Percentiles rank a stretch among this genome's conserved stretches.
phyloP scores from a whole-genome alignment of 1,139 yeast species.

The Kodamaea sp. region DNA sequence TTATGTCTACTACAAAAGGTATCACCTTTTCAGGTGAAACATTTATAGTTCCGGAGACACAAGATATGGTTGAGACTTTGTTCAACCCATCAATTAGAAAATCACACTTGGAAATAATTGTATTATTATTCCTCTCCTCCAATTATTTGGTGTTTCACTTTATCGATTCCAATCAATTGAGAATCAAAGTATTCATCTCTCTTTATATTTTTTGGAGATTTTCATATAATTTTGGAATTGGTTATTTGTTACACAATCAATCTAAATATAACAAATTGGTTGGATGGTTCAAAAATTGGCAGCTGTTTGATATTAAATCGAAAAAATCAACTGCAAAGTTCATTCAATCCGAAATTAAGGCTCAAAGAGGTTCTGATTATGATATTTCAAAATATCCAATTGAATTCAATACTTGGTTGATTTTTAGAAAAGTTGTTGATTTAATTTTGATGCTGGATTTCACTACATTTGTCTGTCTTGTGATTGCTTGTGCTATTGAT shows the following conservation, averaged over 20 bases:
- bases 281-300: slow-evolving; percentile 45
- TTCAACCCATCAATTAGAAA: slow-evolving; percentile 75
- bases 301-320: slow-evolving; percentile 38
- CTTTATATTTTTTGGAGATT: slow-evolving; percentile 75
- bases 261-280: slow-evolving; percentile 58
- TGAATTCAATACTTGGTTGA: slow-evolving; percentile 81
- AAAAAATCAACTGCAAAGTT: slow-evolving; percentile 35
- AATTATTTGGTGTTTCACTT: slow-evolving; percentile 51
- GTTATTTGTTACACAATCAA: slow-evolving; percentile 64
- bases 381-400: slow-evolving; percentile 54
- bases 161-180: slow-evolving; percentile 22
- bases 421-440: slow-evolving; percentile 78
- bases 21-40: slow-evolving; percentile 47
- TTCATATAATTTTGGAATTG: slow-evolving; percentile 77
- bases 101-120: slow-evolving; percentile 60
- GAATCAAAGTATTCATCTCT: slow-evolving; percentile 47
- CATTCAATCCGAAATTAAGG: slow-evolving; percentile 42
- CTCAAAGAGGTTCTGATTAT: slow-evolving; percentile 60
- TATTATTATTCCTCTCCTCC: slow-evolving; percentile 48
- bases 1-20: slow-evolving; percentile 25
- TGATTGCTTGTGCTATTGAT: slow-evolving; percentile 50
- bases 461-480: slow-evolving; percentile 69
- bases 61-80: slow-evolving; percentile 80
- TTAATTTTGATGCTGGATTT: slow-evolving; percentile 84
- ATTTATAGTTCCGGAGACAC: slow-evolving; percentile 73